These are phyloP conservation scores for Hsuehochloa calcarea DNA, from an alignment of 176 grass and related monocot genomes.

Conservation along the genomic window DNA sequence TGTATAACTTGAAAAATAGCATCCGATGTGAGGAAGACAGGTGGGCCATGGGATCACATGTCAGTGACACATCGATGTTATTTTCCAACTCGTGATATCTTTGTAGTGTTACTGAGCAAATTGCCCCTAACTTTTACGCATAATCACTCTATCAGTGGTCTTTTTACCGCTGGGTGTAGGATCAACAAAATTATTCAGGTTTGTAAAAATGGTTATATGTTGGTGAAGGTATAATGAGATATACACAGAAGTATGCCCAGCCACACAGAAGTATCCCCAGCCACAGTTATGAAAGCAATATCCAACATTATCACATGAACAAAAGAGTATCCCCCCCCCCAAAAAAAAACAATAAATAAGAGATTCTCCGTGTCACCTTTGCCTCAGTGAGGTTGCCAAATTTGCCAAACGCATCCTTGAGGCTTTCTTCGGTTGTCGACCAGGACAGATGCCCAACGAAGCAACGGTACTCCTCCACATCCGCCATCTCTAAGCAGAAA, in stretches of 20 bases:
- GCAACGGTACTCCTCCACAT: constrained; percentile 75
- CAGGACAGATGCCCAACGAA: constrained; percentile 97
- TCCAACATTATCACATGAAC: neutral
- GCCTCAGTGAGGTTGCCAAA: constrained; percentile 85
- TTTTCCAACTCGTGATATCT: too few relatives aligned
- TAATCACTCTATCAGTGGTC: neutral
- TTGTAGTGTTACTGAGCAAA: too few relatives aligned
- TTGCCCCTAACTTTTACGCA: neutral
- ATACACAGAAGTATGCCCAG: neutral
- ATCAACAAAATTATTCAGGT: neutral
- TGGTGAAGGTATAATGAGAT: neutral
- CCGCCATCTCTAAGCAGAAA: constrained; percentile 41
- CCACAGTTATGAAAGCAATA: neutral
- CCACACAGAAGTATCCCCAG: neutral
- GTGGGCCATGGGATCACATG: too few relatives aligned
- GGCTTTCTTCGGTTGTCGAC: constrained; percentile 65
- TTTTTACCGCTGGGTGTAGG: neutral
- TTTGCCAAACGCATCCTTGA: constrained; percentile 70
- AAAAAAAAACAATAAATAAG: neutral
- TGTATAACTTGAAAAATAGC: too few relatives aligned
- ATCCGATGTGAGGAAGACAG: too few relatives aligned
- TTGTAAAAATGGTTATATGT: neutral
- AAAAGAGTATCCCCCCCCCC: neutral
- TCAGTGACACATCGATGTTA: too few relatives aligned
- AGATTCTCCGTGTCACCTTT: constrained; percentile 48